Evolutionary conservation across 2,329 filamentous ascomycete species (phyloP), one percentile per base, ranked within the genome.

Genomic region (Septoria petroselini): DNA sequence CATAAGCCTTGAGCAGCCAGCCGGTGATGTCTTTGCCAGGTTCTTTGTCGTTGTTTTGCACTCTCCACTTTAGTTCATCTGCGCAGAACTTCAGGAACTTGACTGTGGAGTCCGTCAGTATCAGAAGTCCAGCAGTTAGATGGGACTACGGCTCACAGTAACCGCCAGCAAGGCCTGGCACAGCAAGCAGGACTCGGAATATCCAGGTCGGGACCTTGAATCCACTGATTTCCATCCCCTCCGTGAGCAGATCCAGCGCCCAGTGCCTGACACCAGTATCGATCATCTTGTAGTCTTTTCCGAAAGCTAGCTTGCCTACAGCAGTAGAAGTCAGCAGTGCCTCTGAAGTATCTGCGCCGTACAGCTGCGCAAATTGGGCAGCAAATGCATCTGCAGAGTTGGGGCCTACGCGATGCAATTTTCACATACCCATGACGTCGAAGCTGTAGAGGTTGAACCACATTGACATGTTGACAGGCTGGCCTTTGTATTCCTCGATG

Each of bases 391-490:
- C 5, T 27, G 9, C 23, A 5, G 5, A 27, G 5, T 5, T 27
- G 5, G 9, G 9, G 23, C 9, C 23, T 27, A 5, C 23, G 5
- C 5, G 5, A 5, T 5, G 71, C 23, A 5, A 27, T 5, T 5
- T 27, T 27, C 23, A 27, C 23, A 5, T 27, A 27, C 23, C 70
- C 69, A 75, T 74, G 18, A 73, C 65, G 56, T 75, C 73, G 58
- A 73, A 76, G 15, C 61, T 66, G 57, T 70, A 76, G 27, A 70
- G 65, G 19, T 67, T 69, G 52, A 73, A 70, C 58, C 67, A 72
- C 39, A 70, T 65, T 1, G 65, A 58, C 25, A 73, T 60, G 39
- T 73, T 63, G 7, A 76, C 52, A 1, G 64, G 55, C 47, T 62
- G 41, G 46, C 65, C 57, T 4, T 46, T 34, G 9, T 35, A 39